Conservation (phyloP, 2,329 filamentous ascomycete genomes). For the Hymenoscyphus albidus region DNA sequence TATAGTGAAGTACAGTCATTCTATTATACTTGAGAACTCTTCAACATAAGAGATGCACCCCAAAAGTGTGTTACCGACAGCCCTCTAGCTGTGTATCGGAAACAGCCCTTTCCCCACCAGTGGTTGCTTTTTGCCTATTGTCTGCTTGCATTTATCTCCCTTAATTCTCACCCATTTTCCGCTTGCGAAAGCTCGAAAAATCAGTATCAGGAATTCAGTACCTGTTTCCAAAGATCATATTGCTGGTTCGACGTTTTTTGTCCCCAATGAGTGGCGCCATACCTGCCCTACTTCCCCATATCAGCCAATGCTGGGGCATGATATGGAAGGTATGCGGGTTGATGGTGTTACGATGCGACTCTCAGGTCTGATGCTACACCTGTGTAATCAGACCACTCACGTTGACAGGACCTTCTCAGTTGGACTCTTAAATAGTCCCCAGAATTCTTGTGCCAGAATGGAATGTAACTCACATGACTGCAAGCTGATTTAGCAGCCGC, state of each 20-base stretch:
- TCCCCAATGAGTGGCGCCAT: not conserved
- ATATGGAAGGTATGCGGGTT: not conserved
- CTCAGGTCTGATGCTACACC: not conserved
- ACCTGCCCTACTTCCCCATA: not conserved
- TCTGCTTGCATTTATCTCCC: not conserved
- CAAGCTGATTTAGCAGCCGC: not conserved
- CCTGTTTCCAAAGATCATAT: too few relatives aligned
- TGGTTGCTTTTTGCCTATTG: not conserved
- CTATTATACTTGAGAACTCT: not conserved
- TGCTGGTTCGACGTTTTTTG: not conserved
- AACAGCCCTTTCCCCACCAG: not conserved
- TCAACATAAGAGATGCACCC: not conserved
- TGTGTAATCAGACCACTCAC: constrained; percentile 2
- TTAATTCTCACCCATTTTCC: not conserved
- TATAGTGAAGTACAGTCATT: not conserved
- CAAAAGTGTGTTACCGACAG: not conserved
- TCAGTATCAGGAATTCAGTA: not conserved
- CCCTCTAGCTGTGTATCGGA: constrained; percentile 1
- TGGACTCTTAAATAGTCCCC: not conserved
- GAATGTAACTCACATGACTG: not conserved
- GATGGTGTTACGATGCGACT: not conserved
- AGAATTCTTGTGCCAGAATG: not conserved
- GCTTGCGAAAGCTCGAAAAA: not conserved
- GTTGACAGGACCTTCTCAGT: not conserved
- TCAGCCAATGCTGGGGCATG: not conserved